These are phyloP conservation scores for Penstemon eatonii DNA, from an alignment of 257 asterid genomes.

Conservation along the genomic window DNA sequence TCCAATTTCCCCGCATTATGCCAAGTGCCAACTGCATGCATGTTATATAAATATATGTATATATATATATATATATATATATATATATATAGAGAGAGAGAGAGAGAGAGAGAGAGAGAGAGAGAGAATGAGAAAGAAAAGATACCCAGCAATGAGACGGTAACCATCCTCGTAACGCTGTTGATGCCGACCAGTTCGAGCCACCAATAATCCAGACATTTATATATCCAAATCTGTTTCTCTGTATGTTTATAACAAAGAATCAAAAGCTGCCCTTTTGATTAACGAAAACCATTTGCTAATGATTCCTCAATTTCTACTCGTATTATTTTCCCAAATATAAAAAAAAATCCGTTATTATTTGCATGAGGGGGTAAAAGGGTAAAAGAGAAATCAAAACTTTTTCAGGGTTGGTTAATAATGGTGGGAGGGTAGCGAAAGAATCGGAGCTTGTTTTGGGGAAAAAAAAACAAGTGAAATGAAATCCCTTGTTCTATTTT, in stretches of 20 bases:
- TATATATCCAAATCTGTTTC: slow-evolving; percentile 27
- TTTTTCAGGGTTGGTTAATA: neutral
- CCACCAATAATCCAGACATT: slow-evolving; percentile 74
- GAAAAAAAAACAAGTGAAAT: slow-evolving; percentile 17
- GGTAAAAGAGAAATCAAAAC: slow-evolving; percentile 15
- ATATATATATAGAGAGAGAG: no score
- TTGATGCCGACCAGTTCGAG: slow-evolving; percentile 67
- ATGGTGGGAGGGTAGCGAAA: slow-evolving; percentile 44
- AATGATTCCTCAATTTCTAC: slow-evolving; percentile 24
- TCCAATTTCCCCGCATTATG: neutral
- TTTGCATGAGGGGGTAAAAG: slow-evolving; percentile 22
- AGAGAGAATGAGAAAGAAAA: no score
- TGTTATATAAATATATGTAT: no score
- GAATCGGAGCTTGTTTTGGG: slow-evolving; percentile 46
- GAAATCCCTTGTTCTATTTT: slow-evolving; percentile 39
- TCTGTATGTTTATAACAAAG: neutral
- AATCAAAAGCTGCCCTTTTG: slow-evolving; percentile 29
- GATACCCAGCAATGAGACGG: slow-evolving; percentile 64
- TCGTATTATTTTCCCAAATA: slow-evolving; percentile 19
- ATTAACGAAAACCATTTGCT: slow-evolving; percentile 30
- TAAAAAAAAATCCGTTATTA: slow-evolving; percentile 2
- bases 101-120: no score
- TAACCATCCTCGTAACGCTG: slow-evolving; percentile 59
- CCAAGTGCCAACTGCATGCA: neutral
- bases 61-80: neutral